Percentiles rank a stretch among this genome's conserved stretches.
Evolutionary conservation across 257 asterid genomes (phyloP).

Genomic region (Fraxinus cuspidata): DNA sequence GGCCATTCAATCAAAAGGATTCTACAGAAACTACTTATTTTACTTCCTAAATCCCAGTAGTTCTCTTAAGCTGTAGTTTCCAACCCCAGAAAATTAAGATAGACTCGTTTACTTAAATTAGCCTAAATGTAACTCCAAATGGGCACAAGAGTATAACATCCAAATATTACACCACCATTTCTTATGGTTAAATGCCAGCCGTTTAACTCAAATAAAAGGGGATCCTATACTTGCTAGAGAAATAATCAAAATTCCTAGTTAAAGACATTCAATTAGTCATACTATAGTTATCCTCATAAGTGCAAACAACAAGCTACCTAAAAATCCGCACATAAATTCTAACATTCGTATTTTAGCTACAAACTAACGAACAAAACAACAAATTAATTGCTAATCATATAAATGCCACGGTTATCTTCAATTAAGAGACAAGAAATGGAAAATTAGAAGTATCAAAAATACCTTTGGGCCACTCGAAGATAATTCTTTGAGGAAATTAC

Average conservation of each 20-base stretch:
- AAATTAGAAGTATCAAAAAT: not conserved
- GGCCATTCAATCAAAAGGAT: too few species aligned
- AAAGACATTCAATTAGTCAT: too few species aligned
- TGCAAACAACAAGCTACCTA: too few species aligned
- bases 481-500: too few species aligned
- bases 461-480: too few species aligned
- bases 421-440: not conserved
- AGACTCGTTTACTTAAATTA: too few species aligned
- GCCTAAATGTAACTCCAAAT: too few species aligned
- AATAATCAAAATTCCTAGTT: too few species aligned
- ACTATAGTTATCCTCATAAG: too few species aligned
- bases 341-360: not conserved
- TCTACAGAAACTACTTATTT: not conserved
- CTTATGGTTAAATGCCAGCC: not conserved
- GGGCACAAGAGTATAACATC: too few species aligned
- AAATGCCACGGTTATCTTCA: constrained; percentile 3
- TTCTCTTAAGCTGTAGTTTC: not conserved
- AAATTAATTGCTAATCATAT: not conserved
- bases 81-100: not conserved
- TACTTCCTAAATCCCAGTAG: not conserved
- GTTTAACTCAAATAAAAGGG: not conserved
- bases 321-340: too few species aligned
- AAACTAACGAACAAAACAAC: constrained; percentile 5
- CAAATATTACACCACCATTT: too few species aligned
- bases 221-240: constrained; percentile 15